Evolutionary conservation across 2,329 filamentous ascomycete genomes (phyloP), one percentile per base, ranked within the genome.

Genomic region (Fusarium odoratissimum): DNA sequence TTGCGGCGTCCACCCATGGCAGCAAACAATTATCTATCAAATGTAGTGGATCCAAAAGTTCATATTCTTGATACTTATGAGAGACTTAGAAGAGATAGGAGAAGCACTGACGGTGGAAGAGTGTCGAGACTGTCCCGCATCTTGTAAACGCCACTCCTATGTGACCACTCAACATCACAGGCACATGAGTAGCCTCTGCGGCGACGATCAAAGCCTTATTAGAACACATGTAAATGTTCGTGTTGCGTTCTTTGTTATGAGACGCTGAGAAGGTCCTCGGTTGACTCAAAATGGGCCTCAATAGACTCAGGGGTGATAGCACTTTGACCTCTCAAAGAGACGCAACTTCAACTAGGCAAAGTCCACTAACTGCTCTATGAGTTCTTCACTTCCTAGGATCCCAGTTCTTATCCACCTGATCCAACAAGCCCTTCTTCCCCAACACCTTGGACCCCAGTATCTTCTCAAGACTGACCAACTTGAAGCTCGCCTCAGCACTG

Each of bases 401-500:
- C 84, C 83, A 86, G 5, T 80, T 75, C 35, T 71, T 62, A 48
- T 83, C 81, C 21, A 84, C 77, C 52, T 82, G 78, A 3, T 78
- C 74, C 58, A 84, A 56, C 31, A 85, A 56, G 9, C 62, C 72
- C 61, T 69, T 59, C 60, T 70, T 66, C 1, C 75, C 77, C 37
- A 82, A 51, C 14, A 63, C 41, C 46, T 73, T 64, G 0, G 78
- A 78, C 1, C 80, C 80, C 10, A 86, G 73, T 3, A 86, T 77
- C 64, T 82, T 81, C 49, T 80, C 80, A 41, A 86, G 70, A 48
- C 80, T 82, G 7, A 86, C 78, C 21, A 88, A 60, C 79, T 89
- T 89, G 73, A 87, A 88, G 64, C 84, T 87, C 1, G 86, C 85
- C 67, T 85, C 80, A 0, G 80, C 78, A 28, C 83, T 86, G 1